These are phyloP conservation scores for Myxozyma melibiosi DNA, from an alignment of 805 yeast genomes.

Conservation along the genomic window DNA sequence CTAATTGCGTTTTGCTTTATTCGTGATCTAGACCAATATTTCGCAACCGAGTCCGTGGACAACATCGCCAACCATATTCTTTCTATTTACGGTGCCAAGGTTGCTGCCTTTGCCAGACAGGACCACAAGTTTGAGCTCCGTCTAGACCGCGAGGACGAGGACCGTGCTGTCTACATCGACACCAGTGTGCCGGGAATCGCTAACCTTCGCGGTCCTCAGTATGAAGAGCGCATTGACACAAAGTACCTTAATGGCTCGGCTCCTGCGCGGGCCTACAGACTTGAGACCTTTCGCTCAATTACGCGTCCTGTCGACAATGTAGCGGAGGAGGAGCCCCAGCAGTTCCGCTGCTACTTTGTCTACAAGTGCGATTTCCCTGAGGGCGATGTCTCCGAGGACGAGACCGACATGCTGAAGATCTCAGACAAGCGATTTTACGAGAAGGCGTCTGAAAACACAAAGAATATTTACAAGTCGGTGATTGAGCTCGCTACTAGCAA, in stretches of 20 bases:
- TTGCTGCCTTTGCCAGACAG: conserved; percentile 78
- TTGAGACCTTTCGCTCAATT: conserved; percentile 76
- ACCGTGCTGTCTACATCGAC: conserved; percentile 90
- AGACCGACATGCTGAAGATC: conserved; percentile 61
- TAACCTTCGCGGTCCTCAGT: conserved; percentile 41
- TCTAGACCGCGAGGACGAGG: conserved; percentile 75
- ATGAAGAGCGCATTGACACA: conserved; percentile 65
- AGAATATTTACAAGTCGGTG: conserved; percentile 70
- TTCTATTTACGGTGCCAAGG: conserved; percentile 87
- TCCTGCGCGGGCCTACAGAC: conserved; percentile 56
- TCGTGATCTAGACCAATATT: conserved; percentile 60
- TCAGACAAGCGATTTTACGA: conserved; percentile 78
- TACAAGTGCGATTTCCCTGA: conserved; percentile 65
- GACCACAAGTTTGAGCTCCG: conserved; percentile 64
- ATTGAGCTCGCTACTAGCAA: conserved; percentile 64
- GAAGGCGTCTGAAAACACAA: conserved; percentile 79
- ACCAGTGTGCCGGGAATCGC: conserved; percentile 55
- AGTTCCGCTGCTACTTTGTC: conserved; percentile 75
- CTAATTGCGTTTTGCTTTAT: background rate
- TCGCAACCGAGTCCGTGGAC: conserved; percentile 79
- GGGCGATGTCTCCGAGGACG: conserved; percentile 42
- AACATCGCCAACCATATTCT: conserved; percentile 83
- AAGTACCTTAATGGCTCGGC: conserved; percentile 56
- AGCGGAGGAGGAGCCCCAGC: conserved; percentile 47
- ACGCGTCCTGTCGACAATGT: conserved; percentile 49